Conservation (phyloP, 768 basidiomycete genomes). For the Amanita pallidorosea region DNA sequence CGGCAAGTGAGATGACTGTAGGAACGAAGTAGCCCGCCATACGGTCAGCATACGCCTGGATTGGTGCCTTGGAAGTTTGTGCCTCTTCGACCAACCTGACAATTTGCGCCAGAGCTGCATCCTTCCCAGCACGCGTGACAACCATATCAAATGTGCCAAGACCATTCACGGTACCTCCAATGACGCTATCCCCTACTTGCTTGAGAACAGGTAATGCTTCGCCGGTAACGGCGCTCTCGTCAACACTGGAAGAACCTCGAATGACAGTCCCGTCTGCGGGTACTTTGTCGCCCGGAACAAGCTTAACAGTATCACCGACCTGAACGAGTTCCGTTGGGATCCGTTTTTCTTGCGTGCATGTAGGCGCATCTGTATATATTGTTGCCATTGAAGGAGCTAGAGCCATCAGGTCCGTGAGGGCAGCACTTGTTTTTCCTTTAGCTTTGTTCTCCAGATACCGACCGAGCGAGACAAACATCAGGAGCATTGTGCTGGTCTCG, state of each 20-base stretch:
- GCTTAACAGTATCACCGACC: constrained; percentile 85
- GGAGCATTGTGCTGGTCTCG: constrained; percentile 97
- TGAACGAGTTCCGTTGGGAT: constrained; percentile 93
- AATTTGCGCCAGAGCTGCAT: constrained; percentile 94
- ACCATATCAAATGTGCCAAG: constrained; percentile 96
- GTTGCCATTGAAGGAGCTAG: constrained; percentile 93
- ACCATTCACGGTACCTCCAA: constrained; percentile 96
- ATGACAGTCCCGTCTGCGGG: constrained; percentile 92
- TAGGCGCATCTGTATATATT: constrained; percentile 81
- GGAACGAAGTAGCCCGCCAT: constrained; percentile 96
- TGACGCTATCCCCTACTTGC: constrained; percentile 73
- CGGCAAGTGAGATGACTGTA: constrained; percentile 71
- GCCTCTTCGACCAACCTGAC: constrained; percentile 96
- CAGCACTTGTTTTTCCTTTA: constrained; percentile 94
- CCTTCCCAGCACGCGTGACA: constrained; percentile 91
- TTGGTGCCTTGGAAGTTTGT: constrained; percentile 95
- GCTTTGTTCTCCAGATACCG: constrained; percentile 94
- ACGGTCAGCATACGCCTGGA: constrained; percentile 92
- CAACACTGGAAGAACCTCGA: constrained; percentile 76
- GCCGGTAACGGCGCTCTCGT: constrained; percentile 95
- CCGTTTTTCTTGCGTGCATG: constrained; percentile 77
- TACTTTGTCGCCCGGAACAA: constrained; percentile 94
- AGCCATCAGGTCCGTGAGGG: constrained; percentile 92
- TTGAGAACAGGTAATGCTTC: constrained; percentile 88
- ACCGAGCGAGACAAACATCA: constrained; percentile 94